Evolutionary conservation across 139 green algal species (phyloP), one percentile per base, ranked within the genome.

Genomic region (Raphidocelis subcapitata): DNA sequence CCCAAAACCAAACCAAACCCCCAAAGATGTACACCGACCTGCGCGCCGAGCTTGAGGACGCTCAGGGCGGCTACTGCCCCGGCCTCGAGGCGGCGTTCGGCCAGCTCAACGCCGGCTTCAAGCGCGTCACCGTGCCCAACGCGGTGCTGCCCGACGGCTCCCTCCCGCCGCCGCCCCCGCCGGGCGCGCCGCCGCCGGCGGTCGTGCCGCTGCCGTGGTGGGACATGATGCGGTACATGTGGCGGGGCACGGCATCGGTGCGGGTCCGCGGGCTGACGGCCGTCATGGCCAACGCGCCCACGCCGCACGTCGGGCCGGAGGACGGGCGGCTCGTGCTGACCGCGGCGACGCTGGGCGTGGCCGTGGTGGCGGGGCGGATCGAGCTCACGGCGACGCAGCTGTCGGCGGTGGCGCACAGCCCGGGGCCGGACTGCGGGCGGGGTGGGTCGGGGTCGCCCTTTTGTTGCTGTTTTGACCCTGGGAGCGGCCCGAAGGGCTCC

Each of bases 21-120:
- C 8, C 41, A 49, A n/a, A 77, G 79, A 80, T 88, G 56, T 94
- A 89, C 79, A 93, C 87, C 0, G 87, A 92, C 57, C 33, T 91
- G 29, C 36, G 62, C 5, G 59, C 83, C 0, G 73, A 82, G 29
- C 76, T 80, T 35, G 52, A 73, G 10, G 67, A 74, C 16, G 71
- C 86, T 21, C n/a, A 52, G 1, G 81, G 77, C 33, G 73, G 49
- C 44, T 89, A 84, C 70, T 78, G 81, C 44, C 57, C 72, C 20
- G 87, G 86, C 16, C 65, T 90, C 31, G 86, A 92, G 67, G 83
- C 87, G 1, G 65, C 74, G 2, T 79, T 92, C 49, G 75, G 56
- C 54, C 65, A 79, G 73, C 65, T 79, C 24, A 68, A 68, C 65
- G 26, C 54, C 8, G 87, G 72, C 52, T 80, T 78, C 63, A 78